Conservation (phyloP, 352 stramenopile genomes). For the Pythium chondricola region DNA sequence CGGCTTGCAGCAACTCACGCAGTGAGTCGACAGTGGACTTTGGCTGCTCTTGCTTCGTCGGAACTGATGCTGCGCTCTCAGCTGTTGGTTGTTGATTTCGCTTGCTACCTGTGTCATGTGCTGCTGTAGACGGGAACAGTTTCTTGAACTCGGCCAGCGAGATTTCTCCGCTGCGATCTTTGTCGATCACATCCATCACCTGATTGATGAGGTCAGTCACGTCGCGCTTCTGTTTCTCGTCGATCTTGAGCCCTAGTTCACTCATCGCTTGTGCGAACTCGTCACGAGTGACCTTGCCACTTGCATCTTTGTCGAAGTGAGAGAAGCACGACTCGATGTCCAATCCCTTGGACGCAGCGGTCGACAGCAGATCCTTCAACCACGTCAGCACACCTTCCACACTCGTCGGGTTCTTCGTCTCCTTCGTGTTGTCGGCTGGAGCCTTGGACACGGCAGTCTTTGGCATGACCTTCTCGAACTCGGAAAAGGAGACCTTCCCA, state of each 20-base stretch:
- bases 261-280: conserved; percentile 57
- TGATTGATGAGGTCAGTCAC: conserved; percentile 28
- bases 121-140: conserved; percentile 26
- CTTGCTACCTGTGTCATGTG: no score
- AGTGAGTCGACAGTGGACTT: conserved; percentile 8
- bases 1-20: conserved; percentile 14
- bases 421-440: not conserved
- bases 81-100: not conserved
- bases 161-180: conserved; percentile 57
- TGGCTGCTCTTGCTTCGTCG: not conserved
- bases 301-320: conserved; percentile 84
- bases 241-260: conserved; percentile 36
- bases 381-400: conserved; percentile 25
- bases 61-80: not conserved
- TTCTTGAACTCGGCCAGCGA: conserved; percentile 55
- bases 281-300: conserved; percentile 44
- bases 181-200: conserved; percentile 47
- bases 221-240: conserved; percentile 3
- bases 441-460: not conserved
- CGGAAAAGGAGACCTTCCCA: conserved; percentile 45
- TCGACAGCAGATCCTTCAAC: conserved; percentile 36
- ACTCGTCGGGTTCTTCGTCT: not conserved
- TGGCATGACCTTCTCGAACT: conserved; percentile 48
- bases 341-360: conserved; percentile 40
- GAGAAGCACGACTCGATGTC: conserved; percentile 53